A percentile compares a stretch with the other conserved stretches of the same genome.
Conservation (phyloP, 2,329 filamentous ascomycete genomes). For the Fusarium mexicanum region DNA sequence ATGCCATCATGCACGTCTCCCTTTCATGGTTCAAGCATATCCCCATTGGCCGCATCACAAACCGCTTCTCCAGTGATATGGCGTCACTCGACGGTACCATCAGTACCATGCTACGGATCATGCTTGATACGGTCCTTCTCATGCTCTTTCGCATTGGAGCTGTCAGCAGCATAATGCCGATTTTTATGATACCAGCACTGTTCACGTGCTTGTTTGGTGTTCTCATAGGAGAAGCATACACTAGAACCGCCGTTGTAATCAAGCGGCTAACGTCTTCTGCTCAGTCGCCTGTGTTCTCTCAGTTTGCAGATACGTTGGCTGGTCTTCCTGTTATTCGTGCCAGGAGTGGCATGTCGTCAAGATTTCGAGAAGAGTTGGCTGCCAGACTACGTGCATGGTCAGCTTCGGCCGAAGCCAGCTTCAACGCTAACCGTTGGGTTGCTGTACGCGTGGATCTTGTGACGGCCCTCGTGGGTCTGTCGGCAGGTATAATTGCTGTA, state of each 20-base stretch:
- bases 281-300: slow-evolving; percentile 65
- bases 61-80: slow-evolving; percentile 67
- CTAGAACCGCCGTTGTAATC: slow-evolving; percentile 58
- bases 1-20: slow-evolving; percentile 62
- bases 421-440: slow-evolving; percentile 68
- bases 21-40: slow-evolving; percentile 67
- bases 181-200: slow-evolving; percentile 59
- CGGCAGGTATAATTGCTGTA: slow-evolving; percentile 63
- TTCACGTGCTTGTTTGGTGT: slow-evolving; percentile 58
- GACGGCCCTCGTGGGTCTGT: slow-evolving; percentile 61
- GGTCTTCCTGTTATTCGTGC: slow-evolving; percentile 63
- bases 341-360: slow-evolving; percentile 57
- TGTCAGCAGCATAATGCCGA: slow-evolving; percentile 61
- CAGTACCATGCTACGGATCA: slow-evolving; percentile 55
- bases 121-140: slow-evolving; percentile 54
- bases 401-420: slow-evolving; percentile 59
- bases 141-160: slow-evolving; percentile 58
- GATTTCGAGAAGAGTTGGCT: slow-evolving; percentile 61
- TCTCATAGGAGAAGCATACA: slow-evolving; percentile 61
- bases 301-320: slow-evolving; percentile 63
- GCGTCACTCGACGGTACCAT: slow-evolving; percentile 63
- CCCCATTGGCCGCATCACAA: slow-evolving; percentile 62
- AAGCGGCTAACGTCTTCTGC: slow-evolving; percentile 58
- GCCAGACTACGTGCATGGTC: slow-evolving; percentile 59
- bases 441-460: slow-evolving; percentile 64